phyloP scores from a whole-genome alignment of 75 land plant genomes.

The Pinus tabuliformis region DNA sequence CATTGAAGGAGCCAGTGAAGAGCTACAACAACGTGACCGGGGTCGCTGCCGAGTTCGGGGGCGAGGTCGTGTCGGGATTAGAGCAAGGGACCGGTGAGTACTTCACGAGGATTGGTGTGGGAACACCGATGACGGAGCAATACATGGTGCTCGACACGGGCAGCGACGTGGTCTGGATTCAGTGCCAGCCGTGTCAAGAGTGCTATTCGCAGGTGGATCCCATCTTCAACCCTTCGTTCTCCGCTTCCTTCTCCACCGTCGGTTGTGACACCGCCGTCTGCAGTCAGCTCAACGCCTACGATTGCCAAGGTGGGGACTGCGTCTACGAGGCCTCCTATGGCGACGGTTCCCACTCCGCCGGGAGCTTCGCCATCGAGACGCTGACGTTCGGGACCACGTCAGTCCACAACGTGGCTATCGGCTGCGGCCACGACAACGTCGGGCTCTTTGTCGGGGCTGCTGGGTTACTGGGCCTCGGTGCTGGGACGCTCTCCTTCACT shows the following conservation, averaged over 20 bases:
- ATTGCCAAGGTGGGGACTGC: slow-evolving; percentile 47
- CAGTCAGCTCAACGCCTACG: slow-evolving; percentile 28
- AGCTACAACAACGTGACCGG: background rate
- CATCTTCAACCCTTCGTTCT: slow-evolving; percentile 65
- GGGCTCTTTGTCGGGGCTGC: slow-evolving; percentile 86
- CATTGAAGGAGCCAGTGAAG: background rate
- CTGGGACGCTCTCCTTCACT: slow-evolving; percentile 61
- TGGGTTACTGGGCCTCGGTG: slow-evolving; percentile 71
- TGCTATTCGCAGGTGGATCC: slow-evolving; percentile 82
- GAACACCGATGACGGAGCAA: slow-evolving; percentile 46
- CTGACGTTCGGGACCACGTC: slow-evolving; percentile 45
- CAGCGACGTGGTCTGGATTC: slow-evolving; percentile 78
- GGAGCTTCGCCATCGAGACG: slow-evolving; percentile 72
- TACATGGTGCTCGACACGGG: slow-evolving; percentile 78
- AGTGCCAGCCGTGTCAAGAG: slow-evolving; percentile 65
- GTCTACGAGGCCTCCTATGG: slow-evolving; percentile 73
- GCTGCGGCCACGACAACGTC: slow-evolving; percentile 80
- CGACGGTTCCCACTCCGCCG: slow-evolving; percentile 82
- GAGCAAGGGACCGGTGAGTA: slow-evolving; percentile 75
- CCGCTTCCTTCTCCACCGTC: slow-evolving; percentile 53
- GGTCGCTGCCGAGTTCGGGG: slow-evolving; percentile 34
- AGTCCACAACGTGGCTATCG: slow-evolving; percentile 52
- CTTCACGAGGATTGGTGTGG: slow-evolving; percentile 68
- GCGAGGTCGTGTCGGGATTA: slow-evolving; percentile 68
- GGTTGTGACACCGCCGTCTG: slow-evolving; percentile 50